Evolutionary conservation across 2,329 filamentous ascomycete species (phyloP).

Genomic region (Mycosphaerella arachidis): DNA sequence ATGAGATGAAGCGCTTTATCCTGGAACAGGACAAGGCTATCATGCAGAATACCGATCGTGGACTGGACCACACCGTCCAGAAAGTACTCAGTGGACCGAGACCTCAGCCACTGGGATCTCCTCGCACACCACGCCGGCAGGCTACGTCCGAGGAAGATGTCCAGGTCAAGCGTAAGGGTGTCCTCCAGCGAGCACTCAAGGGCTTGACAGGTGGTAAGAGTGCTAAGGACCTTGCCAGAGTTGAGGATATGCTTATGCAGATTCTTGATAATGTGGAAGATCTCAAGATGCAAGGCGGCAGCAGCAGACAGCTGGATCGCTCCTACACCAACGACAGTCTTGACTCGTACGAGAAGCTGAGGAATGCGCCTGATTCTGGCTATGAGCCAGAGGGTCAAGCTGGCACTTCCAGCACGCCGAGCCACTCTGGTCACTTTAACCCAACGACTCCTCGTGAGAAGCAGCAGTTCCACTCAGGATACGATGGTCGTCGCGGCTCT

Average conservation of each 20-base stretch:
- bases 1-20: constrained; percentile 90
- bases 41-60: constrained; percentile 79
- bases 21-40: constrained; percentile 85
- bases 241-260: constrained; percentile 64
- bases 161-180: constrained; percentile 77
- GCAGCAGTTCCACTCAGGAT: constrained; percentile 45
- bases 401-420: constrained; percentile 68
- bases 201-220: constrained; percentile 77
- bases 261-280: constrained; percentile 86
- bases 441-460: constrained; percentile 28
- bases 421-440: constrained; percentile 67
- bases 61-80: constrained; percentile 79
- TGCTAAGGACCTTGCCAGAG: constrained; percentile 59
- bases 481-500: constrained; percentile 52
- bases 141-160: constrained; percentile 54
- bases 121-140: constrained; percentile 50
- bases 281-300: constrained; percentile 38
- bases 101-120: constrained; percentile 65
- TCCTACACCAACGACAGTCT: constrained; percentile 44
- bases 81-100: constrained; percentile 80
- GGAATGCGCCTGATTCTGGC: constrained; percentile 64
- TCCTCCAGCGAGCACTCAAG: constrained; percentile 92
- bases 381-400: constrained; percentile 82
- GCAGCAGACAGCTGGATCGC: constrained; percentile 20
- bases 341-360: constrained; percentile 66